Conservation (phyloP, 2,329 filamentous ascomycete species). For the Blastomyces percursus region DNA sequence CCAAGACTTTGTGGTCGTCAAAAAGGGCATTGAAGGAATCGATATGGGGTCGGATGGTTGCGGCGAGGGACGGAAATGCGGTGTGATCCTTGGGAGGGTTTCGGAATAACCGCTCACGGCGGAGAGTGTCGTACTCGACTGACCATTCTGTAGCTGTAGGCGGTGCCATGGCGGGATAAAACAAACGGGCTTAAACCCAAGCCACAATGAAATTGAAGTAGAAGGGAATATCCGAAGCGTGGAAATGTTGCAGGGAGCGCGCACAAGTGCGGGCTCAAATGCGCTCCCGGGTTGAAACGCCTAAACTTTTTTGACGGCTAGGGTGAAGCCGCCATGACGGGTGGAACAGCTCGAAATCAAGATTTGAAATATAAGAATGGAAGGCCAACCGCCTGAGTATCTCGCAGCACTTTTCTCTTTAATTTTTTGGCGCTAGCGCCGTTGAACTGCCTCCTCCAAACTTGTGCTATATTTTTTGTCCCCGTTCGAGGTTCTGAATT, state of each 20-base stretch:
- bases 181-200: background rate
- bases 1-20: constrained; percentile 58
- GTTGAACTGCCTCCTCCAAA: background rate
- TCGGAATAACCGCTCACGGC: constrained; percentile 77
- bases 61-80: constrained; percentile 76
- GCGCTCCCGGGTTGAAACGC: background rate
- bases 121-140: constrained; percentile 72
- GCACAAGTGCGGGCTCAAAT: background rate
- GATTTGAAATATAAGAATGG: background rate
- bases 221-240: background rate
- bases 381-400: background rate
- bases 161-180: constrained; percentile 38
- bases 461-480: background rate
- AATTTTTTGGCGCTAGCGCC: background rate
- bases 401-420: background rate
- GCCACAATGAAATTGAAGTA: background rate
- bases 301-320: background rate
- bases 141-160: constrained; percentile 64
- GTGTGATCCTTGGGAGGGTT: constrained; percentile 78
- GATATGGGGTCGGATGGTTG: constrained; percentile 82
- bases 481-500: constrained; percentile 17
- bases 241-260: background rate
- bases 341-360: background rate
- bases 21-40: constrained; percentile 93
- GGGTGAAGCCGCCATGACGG: background rate